These are phyloP conservation scores for Thuja plicata DNA, from an alignment of 83 land plant genomes.

Conservation along the genomic window DNA sequence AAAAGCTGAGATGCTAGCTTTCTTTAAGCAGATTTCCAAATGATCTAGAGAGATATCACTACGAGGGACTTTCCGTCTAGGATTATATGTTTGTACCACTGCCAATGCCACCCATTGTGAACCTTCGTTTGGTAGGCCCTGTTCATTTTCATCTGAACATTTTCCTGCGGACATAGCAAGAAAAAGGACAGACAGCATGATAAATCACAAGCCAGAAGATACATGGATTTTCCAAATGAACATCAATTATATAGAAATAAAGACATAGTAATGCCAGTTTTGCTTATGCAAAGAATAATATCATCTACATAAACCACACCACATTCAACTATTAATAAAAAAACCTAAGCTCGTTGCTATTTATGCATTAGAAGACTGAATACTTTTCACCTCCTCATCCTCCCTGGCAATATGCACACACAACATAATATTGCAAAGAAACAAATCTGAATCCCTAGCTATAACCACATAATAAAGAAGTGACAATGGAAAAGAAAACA, in stretches of 20 bases:
- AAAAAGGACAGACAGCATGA: neutral
- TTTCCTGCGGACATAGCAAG: neutral
- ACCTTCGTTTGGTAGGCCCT: neutral
- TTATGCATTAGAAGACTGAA: neutral
- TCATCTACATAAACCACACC: neutral
- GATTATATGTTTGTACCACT: slow-evolving; percentile 86
- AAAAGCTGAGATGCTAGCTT: slow-evolving; percentile 64
- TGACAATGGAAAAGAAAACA: too few species aligned
- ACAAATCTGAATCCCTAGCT: neutral
- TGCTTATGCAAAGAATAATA: neutral
- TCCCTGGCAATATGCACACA: neutral
- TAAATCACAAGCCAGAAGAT: neutral
- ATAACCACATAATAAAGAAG: neutral
- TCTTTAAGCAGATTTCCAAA: slow-evolving; percentile 70
- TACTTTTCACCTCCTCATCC: neutral
- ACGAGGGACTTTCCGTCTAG: slow-evolving; percentile 80
- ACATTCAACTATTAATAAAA: neutral
- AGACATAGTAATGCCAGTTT: neutral
- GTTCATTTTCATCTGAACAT: neutral
- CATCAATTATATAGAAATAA: neutral
- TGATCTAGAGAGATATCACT: slow-evolving; percentile 72
- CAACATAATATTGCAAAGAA: neutral
- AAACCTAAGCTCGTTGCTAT: neutral
- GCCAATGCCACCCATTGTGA: slow-evolving; percentile 76
- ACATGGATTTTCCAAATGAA: neutral